Conservation (phyloP, 805 yeast genomes). For the Candida ulmi region DNA sequence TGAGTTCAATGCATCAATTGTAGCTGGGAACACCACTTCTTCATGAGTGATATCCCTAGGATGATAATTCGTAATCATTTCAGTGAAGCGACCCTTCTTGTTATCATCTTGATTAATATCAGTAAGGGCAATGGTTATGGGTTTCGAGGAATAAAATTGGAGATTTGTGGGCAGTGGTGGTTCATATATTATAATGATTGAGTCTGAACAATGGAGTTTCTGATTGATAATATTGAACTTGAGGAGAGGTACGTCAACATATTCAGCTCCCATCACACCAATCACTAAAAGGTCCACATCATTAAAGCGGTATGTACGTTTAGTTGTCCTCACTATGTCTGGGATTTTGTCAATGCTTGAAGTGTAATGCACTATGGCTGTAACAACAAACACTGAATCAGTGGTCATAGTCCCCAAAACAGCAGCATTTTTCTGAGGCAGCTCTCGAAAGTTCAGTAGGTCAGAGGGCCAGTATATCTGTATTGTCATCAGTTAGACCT, state of each 20-base stretch:
- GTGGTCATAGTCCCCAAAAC: conserved; percentile 12
- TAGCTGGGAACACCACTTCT: conserved; percentile 6
- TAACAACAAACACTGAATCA: conserved; percentile 6
- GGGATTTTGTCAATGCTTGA: neutral
- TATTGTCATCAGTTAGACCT: conserved; percentile 4
- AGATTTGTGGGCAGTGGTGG: conserved; percentile 68
- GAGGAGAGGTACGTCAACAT: neutral
- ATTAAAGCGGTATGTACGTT: neutral
- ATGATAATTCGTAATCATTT: neutral
- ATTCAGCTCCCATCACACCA: neutral
- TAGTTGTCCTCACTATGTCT: neutral
- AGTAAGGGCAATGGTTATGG: conserved; percentile 56
- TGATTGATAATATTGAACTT: conserved; percentile 2
- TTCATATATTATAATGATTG: conserved; percentile 47
- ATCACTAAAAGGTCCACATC: neutral
- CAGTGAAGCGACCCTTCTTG: neutral
- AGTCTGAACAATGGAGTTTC: conserved; percentile 4
- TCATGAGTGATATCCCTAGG: conserved; percentile 2
- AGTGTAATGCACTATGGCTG: conserved; percentile 1
- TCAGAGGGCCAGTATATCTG: conserved; percentile 30
- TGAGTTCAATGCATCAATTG: conserved; percentile 13
- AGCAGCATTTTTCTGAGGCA: conserved; percentile 5
- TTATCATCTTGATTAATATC: conserved; percentile 11
- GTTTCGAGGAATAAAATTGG: conserved; percentile 74
- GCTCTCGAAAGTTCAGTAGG: conserved; percentile 14